Evolutionary conservation across 2,329 filamentous ascomycete genomes (phyloP).

Genomic region (Atkinsonella hypoxylon): DNA sequence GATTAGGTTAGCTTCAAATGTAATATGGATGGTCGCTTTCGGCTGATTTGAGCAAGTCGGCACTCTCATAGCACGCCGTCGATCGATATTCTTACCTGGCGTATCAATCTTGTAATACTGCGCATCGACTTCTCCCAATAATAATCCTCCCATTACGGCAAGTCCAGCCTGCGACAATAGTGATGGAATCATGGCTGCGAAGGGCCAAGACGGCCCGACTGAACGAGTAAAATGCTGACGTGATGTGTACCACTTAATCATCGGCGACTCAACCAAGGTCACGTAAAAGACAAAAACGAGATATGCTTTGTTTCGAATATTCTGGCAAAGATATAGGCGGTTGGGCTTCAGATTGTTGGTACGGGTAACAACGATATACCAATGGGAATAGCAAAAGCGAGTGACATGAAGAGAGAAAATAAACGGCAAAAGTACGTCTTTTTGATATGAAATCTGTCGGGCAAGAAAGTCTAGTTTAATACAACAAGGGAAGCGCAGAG

Average conservation of each 20-base stretch:
- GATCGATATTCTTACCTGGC: constrained; percentile 14
- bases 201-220: neutral
- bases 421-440: neutral
- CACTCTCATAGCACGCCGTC: neutral
- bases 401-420: neutral
- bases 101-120: constrained; percentile 20
- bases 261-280: neutral
- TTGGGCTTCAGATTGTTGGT: neutral
- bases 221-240: neutral
- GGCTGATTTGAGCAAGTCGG: no score
- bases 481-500: no score
- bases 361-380: neutral
- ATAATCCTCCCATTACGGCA: neutral
- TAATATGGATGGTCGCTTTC: neutral
- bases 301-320: neutral
- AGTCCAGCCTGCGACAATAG: constrained; percentile 2
- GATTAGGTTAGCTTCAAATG: neutral
- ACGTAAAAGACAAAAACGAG: neutral
- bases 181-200: constrained; percentile 3
- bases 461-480: no score
- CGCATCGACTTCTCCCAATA: constrained; percentile 10
- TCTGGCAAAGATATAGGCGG: neutral
- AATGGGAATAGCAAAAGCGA: neutral
- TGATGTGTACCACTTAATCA: neutral
- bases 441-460: no score